Conservation (phyloP, 2,329 filamentous ascomycete species). For the Trichoderma sp. region DNA sequence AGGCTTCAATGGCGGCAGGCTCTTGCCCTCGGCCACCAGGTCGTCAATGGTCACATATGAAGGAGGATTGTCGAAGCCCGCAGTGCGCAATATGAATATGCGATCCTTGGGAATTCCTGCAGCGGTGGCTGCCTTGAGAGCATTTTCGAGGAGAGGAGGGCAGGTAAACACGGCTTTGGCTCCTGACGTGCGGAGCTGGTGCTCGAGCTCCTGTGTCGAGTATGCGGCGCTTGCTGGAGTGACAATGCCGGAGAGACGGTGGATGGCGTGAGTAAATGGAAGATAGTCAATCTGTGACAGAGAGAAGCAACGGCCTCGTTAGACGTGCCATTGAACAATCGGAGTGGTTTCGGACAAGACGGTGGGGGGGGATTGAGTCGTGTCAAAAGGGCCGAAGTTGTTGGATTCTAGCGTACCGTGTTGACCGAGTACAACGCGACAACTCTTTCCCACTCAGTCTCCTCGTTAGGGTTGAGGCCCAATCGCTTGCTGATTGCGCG, state of each 20-base stretch:
- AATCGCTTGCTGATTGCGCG: conserved; percentile 68
- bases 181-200: conserved; percentile 67
- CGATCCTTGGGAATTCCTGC: conserved; percentile 60
- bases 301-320: neutral
- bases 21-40: conserved; percentile 59
- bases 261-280: conserved; percentile 69
- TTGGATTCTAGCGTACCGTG: conserved; percentile 51
- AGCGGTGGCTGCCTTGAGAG: conserved; percentile 61
- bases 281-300: conserved; percentile 66
- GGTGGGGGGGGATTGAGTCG: neutral
- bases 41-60: conserved; percentile 65
- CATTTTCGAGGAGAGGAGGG: conserved; percentile 60
- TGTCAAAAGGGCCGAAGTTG: neutral
- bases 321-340: neutral
- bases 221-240: conserved; percentile 75
- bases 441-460: conserved; percentile 79
- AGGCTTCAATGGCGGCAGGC: conserved; percentile 51
- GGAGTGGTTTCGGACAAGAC: neutral
- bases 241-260: conserved; percentile 70
- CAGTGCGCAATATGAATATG: conserved; percentile 68
- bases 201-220: conserved; percentile 64
- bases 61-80: conserved; percentile 50
- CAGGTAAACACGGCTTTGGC: conserved; percentile 73
- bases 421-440: conserved; percentile 76
- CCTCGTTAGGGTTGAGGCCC: conserved; percentile 66